These are phyloP conservation scores for Candida khao-thaluensis DNA, from an alignment of 805 yeast genomes.

Conservation along the genomic window DNA sequence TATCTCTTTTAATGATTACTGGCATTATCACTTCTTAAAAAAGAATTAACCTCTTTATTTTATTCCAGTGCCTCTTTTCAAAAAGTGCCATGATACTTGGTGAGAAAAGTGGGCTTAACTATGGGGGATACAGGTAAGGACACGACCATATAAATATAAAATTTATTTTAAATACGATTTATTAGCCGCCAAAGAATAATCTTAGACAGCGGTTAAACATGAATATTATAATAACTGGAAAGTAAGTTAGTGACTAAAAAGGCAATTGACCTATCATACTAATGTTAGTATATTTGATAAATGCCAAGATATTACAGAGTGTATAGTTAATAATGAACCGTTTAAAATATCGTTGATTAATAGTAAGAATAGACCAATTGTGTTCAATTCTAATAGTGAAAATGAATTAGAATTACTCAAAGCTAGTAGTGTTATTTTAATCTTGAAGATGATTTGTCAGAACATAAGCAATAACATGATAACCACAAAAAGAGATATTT, in stretches of 20 bases:
- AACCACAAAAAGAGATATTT: slow-evolving; percentile 56
- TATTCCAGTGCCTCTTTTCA: slow-evolving; percentile 6
- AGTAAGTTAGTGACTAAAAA: not conserved
- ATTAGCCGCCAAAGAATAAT: not conserved
- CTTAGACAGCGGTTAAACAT: not conserved
- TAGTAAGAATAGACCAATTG: not conserved
- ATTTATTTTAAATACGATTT: not conserved
- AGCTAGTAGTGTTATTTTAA: not conserved
- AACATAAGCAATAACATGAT: slow-evolving; percentile 6
- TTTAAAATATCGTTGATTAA: not conserved
- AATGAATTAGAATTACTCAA: slow-evolving; percentile 5
- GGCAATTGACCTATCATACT: not conserved
- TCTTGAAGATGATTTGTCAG: slow-evolving; percentile 1
- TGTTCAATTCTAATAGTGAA: slow-evolving; percentile 2
- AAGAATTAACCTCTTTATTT: not conserved
- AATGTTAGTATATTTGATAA: not conserved
- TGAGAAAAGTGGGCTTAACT: not conserved
- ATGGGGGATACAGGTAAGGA: not conserved
- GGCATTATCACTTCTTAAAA: not conserved
- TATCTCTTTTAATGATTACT: slow-evolving; percentile 14
- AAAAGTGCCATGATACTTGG: not conserved
- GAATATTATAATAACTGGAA: not conserved
- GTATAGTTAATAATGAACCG: not conserved
- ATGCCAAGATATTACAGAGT: not conserved
- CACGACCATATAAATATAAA: not conserved